These are phyloP conservation scores for Excoecaria agallocha DNA, from an alignment of 345 rosid species.

Conservation along the genomic window DNA sequence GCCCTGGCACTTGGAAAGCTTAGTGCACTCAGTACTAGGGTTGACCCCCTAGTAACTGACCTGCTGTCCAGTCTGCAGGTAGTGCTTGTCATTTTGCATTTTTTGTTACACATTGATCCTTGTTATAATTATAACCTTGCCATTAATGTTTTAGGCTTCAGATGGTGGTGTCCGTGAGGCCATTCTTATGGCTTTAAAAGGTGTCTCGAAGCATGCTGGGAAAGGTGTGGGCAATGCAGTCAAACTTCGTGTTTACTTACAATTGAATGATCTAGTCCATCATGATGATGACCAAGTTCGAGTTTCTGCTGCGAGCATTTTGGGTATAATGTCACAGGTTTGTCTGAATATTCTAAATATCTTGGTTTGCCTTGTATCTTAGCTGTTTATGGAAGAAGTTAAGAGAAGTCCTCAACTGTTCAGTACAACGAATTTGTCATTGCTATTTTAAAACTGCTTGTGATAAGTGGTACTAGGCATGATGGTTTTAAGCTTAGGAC, in stretches of 20 bases:
- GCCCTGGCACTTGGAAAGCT: conserved; percentile 97
- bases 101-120: background rate
- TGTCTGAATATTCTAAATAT: conserved; percentile 10
- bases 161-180: conserved; percentile 88
- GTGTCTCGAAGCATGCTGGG: conserved; percentile 93
- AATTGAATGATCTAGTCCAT: conserved; percentile 61
- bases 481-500: background rate
- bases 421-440: background rate
- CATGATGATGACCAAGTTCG: conserved; percentile 90
- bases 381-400: background rate
- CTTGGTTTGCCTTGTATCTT: background rate
- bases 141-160: conserved; percentile 44
- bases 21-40: conserved; percentile 89
- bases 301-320: conserved; percentile 65
- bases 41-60: conserved; percentile 92
- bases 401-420: background rate
- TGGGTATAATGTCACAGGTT: conserved; percentile 85
- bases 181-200: conserved; percentile 81
- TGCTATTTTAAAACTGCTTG: background rate
- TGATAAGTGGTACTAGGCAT: background rate
- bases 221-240: conserved; percentile 63
- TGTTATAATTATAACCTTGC: conserved; percentile 6
- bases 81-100: background rate
- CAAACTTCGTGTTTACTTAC: conserved; percentile 49
- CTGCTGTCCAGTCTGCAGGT: conserved; percentile 89